Base-by-base conservation (phyloP, 495 filamentous ascomycete genomes). In the Podospora pseudocomata region DNA sequence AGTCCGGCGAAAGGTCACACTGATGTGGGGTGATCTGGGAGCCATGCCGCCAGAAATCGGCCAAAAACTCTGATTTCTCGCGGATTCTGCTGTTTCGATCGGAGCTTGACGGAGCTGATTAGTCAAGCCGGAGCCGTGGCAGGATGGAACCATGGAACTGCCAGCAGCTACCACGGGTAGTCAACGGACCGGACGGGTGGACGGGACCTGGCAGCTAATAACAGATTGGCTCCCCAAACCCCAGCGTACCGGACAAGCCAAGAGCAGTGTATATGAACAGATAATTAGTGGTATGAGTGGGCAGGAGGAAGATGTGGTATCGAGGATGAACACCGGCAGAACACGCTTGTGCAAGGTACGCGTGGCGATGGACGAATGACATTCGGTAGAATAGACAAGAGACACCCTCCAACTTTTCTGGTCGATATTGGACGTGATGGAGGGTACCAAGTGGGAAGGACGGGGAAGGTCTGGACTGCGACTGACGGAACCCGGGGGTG, bases 271-370 rank as follows among this genome's bases (percentile, higher is more conserved):
- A 49, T 11, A 13, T 16, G 23, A 1, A 2, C 23, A 23, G 23
- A 23, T 23, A 23, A 23, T 23, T 23, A 23, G 23, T 23, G 23
- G 23, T 23, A 23, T 23, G 23, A 23, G 23, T 23, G 23, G 23
- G 23, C 23, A 23, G 23, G 23, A 23, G 23, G 23, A 39, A 39
- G 34, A 49, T 11, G 39, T 49, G 9, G 5, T 49, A 49, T 49
- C 6, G 39, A 49, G 39, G 39, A 49, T 11, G 39, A 11, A 49
- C 2, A 49, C 3, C 39, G 39, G 63, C 39, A 65, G 27, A 58
- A 58, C 54, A 59, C 64, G 54, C 64, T 65, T 65, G 64, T 65
- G 64, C 64, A 65, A 65, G 64, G 64, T 65, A 65, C 64, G 64
- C 63, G 63, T 56, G 26, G 13, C 27, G 16, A n/a, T 58, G 6